Percentiles rank a stretch among this genome's conserved stretches.
Conservation (phyloP, 768 basidiomycete species). For the Flagelloscypha sp. region DNA sequence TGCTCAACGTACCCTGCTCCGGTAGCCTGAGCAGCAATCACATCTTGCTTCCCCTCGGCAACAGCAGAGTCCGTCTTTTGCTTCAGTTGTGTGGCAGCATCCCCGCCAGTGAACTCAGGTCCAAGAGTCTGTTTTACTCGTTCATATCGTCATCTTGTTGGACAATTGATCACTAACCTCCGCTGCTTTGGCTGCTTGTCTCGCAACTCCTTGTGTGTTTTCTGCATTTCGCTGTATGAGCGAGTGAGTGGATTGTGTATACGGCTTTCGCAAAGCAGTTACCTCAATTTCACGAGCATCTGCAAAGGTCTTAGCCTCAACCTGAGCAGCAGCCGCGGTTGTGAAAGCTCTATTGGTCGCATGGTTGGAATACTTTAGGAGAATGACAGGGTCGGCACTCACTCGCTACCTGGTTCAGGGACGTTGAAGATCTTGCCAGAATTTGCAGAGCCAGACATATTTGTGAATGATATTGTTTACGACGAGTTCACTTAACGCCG, state of each 20-base stretch:
- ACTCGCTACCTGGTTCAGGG: constrained; percentile 28
- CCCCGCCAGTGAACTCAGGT: constrained; percentile 27
- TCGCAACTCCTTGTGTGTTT: constrained; percentile 35
- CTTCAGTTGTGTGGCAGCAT: constrained; percentile 26
- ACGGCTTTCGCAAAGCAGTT: no score
- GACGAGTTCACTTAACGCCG: no score
- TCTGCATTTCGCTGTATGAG: no score
- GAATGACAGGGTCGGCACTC: constrained; percentile 6
- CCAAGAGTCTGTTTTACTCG: constrained; percentile 23
- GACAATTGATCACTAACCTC: constrained; percentile 38
- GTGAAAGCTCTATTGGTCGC: constrained; percentile 25
- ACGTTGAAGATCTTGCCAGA: constrained; percentile 30
- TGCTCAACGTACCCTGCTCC: constrained; percentile 46
- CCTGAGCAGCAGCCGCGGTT: constrained; percentile 45
- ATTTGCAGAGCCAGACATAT: constrained; percentile 18
- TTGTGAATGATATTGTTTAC: no score
- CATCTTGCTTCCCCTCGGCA: constrained; percentile 45
- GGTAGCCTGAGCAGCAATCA: constrained; percentile 36
- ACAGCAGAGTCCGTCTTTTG: constrained; percentile 44
- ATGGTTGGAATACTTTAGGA: neutral
- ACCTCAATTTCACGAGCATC: constrained; percentile 37
- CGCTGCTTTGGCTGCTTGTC: constrained; percentile 44
- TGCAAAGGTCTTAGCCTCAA: constrained; percentile 34
- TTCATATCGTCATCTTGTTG: no score
- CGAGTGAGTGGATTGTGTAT: no score